Evolutionary conservation across 148 eudicot species (phyloP).

Genomic region (Arctostaphylos glauca): DNA sequence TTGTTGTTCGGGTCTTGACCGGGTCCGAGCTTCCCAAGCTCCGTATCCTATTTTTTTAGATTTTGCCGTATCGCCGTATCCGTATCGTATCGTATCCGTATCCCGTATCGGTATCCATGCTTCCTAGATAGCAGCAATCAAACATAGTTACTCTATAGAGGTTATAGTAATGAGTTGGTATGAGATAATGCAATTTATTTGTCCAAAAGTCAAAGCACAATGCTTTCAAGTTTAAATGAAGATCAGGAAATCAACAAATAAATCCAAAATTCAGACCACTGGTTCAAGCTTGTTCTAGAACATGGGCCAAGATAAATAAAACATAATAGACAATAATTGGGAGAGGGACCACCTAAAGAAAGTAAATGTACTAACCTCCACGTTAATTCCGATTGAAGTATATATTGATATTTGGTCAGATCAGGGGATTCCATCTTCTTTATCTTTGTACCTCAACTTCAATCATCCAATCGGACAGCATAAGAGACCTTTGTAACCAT

Average conservation of each 20-base stretch:
- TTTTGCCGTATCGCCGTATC: too few species aligned
- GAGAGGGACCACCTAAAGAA: conserved; percentile 4
- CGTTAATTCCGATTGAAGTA: not conserved
- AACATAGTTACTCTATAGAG: not conserved
- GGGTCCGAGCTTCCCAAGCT: too few species aligned
- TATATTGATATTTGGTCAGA: conserved; percentile 19
- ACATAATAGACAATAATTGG: not conserved
- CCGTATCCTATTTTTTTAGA: too few species aligned
- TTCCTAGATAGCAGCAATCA: not conserved
- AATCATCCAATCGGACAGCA: conserved; percentile 81
- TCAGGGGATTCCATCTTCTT: conserved; percentile 36
- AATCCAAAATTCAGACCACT: not conserved
- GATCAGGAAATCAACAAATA: not conserved
- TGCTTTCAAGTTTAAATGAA: not conserved
- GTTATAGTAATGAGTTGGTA: not conserved
- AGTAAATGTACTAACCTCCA: not conserved
- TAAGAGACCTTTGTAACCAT: conserved; percentile 73
- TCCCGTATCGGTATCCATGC: too few species aligned
- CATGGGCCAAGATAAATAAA: not conserved
- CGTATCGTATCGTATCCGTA: too few species aligned
- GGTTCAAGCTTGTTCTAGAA: not conserved
- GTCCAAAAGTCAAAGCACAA: conserved; percentile 6
- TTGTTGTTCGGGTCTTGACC: too few species aligned
- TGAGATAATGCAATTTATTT: not conserved
- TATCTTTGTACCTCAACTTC: conserved; percentile 56